phyloP scores from a whole-genome alignment of 257 asterid genomes.

The Solanum arcanum region DNA sequence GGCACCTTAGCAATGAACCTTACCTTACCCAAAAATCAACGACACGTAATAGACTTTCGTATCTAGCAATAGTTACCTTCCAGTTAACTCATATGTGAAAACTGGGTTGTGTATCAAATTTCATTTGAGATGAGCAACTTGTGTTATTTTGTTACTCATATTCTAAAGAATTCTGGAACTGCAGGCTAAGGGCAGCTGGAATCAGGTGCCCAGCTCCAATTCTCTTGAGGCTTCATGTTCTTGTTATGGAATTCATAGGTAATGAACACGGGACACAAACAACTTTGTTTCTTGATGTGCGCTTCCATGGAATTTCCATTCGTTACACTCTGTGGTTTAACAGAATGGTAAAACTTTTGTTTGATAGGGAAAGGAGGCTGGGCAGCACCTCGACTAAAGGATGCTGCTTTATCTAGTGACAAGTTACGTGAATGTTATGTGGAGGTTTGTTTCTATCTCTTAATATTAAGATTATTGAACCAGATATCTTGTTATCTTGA shows the following conservation, averaged over 20 bases:
- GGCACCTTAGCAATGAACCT: background rate
- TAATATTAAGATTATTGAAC: background rate
- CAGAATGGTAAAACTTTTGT: background rate
- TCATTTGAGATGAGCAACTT: background rate
- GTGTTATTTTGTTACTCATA: background rate
- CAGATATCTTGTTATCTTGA: background rate
- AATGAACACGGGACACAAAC: background rate
- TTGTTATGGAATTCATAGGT: constrained; percentile 99
- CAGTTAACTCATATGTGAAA: background rate
- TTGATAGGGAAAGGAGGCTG: constrained; percentile 72
- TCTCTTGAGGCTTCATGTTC: constrained; percentile 87
- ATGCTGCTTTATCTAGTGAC: constrained; percentile 82
- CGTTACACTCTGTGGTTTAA: background rate
- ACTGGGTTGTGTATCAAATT: background rate
- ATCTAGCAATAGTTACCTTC: background rate
- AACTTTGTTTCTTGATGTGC: background rate
- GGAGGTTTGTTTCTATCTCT: constrained; percentile 42
- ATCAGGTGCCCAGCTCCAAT: constrained; percentile 81
- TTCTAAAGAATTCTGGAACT: constrained; percentile 3
- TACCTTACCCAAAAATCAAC: background rate
- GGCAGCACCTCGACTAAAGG: constrained; percentile 99
- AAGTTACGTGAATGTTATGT: constrained; percentile 80
- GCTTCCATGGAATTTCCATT: background rate
- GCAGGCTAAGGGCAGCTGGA: constrained; percentile 88
- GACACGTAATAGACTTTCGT: background rate